Conservation (phyloP, 116 monocot species). For the Cymodocea nodosa region DNA sequence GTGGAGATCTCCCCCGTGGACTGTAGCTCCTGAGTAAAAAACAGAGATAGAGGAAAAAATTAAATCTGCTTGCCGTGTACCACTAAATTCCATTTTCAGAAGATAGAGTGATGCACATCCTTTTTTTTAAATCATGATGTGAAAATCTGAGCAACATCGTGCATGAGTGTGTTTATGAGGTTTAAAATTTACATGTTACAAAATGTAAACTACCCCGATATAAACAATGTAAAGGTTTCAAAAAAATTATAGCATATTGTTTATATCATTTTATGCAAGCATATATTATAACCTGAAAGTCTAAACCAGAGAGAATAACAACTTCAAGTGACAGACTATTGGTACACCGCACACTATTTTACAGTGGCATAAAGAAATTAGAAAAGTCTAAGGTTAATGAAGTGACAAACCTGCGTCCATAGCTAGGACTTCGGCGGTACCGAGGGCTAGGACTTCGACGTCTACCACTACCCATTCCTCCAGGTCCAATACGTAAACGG, state of each 20-base stretch:
- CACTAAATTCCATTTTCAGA: not conserved
- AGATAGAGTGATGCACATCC: not conserved
- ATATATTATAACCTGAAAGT: not conserved
- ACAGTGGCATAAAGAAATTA: not conserved
- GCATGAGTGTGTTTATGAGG: not conserved
- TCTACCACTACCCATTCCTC: slow-evolving; percentile 62
- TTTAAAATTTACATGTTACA: not conserved
- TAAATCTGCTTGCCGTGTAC: not conserved
- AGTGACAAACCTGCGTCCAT: slow-evolving; percentile 50
- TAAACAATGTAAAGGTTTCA: not conserved
- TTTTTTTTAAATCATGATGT: not conserved
- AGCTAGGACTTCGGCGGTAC: slow-evolving; percentile 65
- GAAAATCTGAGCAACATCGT: not conserved
- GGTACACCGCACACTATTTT: not conserved
- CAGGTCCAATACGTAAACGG: slow-evolving; percentile 50
- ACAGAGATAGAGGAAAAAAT: not conserved
- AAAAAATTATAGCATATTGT: not conserved
- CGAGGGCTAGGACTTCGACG: slow-evolving; percentile 54
- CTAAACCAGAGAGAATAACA: not conserved
- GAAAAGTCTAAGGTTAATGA: not conserved
- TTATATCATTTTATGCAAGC: not conserved
- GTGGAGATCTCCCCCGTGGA: slow-evolving; percentile 19
- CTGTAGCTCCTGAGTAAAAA: slow-evolving; percentile 13
- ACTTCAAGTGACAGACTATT: not conserved
- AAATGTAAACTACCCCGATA: not conserved